Percentiles rank a stretch among this genome's conserved stretches.
These are phyloP conservation scores for Artemisia annua DNA, from an alignment of 129 eudicot species.

Conservation along the genomic window DNA sequence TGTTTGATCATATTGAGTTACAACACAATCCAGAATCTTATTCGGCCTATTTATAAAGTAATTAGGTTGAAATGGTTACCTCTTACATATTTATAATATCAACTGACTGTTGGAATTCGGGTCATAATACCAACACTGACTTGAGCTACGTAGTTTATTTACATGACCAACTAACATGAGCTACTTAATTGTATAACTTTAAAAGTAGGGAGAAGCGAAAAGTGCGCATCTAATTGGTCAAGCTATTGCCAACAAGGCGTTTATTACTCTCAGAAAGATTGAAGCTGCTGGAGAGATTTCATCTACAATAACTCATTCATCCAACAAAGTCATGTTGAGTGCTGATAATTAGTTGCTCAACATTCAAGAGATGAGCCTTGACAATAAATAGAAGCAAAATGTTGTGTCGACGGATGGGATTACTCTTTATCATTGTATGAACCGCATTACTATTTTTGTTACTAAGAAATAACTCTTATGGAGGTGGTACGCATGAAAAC, in stretches of 20 bases:
- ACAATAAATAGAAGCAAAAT: conserved; percentile 23
- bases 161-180: background rate
- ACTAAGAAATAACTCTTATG: background rate
- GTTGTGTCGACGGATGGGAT: background rate
- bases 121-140: too few relatives aligned
- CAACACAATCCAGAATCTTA: too few relatives aligned
- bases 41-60: too few relatives aligned
- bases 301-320: conserved; percentile 34
- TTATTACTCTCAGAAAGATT: conserved; percentile 50
- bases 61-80: too few relatives aligned
- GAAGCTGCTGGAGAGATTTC: conserved; percentile 61
- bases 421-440: background rate
- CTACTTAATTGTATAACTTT: background rate
- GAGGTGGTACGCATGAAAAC: too few relatives aligned
- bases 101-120: too few relatives aligned
- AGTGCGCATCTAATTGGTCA: conserved; percentile 63
- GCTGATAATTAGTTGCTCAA: conserved; percentile 53
- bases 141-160: background rate
- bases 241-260: conserved; percentile 63
- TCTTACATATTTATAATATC: too few relatives aligned
- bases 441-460: background rate
- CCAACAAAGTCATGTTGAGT: conserved; percentile 48
- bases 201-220: conserved; percentile 62
- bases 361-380: conserved; percentile 42
- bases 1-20: too few relatives aligned